A percentile compares a stretch with the other conserved stretches of the same genome.
These are phyloP conservation scores for Xylogone sp. DNA, from an alignment of 2,329 filamentous ascomycete species.

Conservation along the genomic window DNA sequence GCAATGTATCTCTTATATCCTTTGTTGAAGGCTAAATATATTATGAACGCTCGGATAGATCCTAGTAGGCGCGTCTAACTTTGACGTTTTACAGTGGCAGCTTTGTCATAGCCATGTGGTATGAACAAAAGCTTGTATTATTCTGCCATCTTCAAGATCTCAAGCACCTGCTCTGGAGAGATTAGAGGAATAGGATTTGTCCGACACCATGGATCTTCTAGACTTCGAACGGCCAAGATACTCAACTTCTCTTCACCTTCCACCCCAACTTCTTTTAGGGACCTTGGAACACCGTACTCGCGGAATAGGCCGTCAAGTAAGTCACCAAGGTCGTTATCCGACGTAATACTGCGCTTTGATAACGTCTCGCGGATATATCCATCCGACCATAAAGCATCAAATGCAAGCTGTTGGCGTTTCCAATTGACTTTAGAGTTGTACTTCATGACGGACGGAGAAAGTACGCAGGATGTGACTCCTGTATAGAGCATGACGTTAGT, in stretches of 20 bases:
- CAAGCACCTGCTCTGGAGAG: conserved; percentile 41
- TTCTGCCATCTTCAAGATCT: conserved; percentile 41
- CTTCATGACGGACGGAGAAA: conserved; percentile 50
- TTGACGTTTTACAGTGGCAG: no score
- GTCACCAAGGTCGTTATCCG: conserved; percentile 42
- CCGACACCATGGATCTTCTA: conserved; percentile 43
- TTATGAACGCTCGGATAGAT: no score
- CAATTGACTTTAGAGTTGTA: conserved; percentile 42
- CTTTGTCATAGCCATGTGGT: no score
- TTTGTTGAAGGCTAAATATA: no score
- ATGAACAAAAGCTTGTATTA: background rate
- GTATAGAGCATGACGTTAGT: conserved; percentile 21
- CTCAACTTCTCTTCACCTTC: conserved; percentile 40
- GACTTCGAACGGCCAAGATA: conserved; percentile 40
- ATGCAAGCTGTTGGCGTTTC: background rate
- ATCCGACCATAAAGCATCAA: background rate
- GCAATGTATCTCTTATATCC: no score
- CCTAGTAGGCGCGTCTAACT: no score
- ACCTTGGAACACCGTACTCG: conserved; percentile 47
- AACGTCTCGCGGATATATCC: conserved; percentile 3
- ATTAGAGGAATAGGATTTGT: conserved; percentile 45
- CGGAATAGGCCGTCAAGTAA: conserved; percentile 45
- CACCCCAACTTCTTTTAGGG: conserved; percentile 45
- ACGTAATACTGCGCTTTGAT: conserved; percentile 10
- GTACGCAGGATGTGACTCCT: conserved; percentile 53